These are phyloP conservation scores for Eucommia ulmoides DNA, from an alignment of 257 asterid species.

Conservation along the genomic window DNA sequence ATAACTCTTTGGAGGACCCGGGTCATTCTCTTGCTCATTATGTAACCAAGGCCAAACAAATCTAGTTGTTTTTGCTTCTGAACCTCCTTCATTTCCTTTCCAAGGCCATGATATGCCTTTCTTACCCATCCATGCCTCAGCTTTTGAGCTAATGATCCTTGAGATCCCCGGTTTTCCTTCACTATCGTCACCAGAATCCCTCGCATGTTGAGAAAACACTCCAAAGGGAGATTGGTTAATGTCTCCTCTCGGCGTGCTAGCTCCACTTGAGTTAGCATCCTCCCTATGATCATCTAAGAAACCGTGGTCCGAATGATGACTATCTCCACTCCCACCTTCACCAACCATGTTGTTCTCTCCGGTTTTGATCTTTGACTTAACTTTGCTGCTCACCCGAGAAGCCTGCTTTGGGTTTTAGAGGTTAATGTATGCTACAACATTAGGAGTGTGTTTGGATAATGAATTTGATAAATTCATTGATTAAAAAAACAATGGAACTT, in stretches of 20 bases:
- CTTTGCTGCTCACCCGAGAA: slow-evolving; percentile 79
- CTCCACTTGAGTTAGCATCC: slow-evolving; percentile 81
- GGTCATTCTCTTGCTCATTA: slow-evolving; percentile 50
- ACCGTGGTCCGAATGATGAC: slow-evolving; percentile 55
- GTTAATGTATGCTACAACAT: slow-evolving; percentile 25
- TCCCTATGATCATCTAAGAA: slow-evolving; percentile 44
- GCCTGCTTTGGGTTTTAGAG: slow-evolving; percentile 37
- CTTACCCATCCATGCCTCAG: slow-evolving; percentile 80
- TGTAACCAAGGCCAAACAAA: slow-evolving; percentile 71
- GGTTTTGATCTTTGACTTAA: slow-evolving; percentile 59
- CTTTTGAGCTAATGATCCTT: slow-evolving; percentile 52
- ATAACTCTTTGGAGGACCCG: slow-evolving; percentile 28
- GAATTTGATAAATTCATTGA: too few species aligned
- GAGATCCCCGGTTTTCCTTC: slow-evolving; percentile 67
- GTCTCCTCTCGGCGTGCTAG: slow-evolving; percentile 83
- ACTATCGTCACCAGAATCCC: slow-evolving; percentile 63
- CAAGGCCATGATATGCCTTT: slow-evolving; percentile 71
- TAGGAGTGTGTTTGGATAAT: too few species aligned
- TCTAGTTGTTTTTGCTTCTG: slow-evolving; percentile 44
- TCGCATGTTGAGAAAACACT: slow-evolving; percentile 32
- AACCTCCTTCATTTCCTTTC: slow-evolving; percentile 64
- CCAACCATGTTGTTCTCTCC: slow-evolving; percentile 34
- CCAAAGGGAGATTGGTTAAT: slow-evolving; percentile 56
- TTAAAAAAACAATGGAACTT: too few species aligned
- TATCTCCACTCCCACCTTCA: slow-evolving; percentile 64